Conservation (phyloP, 108 stramenopile genomes). For the Skeletonema costatum region DNA sequence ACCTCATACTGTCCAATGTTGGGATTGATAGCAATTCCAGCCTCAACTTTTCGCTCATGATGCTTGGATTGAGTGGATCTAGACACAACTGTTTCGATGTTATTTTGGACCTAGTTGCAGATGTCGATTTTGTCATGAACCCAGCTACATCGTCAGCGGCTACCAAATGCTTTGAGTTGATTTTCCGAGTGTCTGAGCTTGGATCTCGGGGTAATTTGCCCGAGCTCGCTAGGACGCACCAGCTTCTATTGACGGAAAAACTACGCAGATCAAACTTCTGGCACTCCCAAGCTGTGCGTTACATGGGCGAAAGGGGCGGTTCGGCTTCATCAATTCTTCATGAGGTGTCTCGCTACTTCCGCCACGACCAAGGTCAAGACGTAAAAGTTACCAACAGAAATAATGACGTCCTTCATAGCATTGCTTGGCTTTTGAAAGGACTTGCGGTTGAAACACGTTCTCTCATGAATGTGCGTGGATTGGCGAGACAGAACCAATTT, state of each 20-base stretch:
- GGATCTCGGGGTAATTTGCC: constrained; percentile 6
- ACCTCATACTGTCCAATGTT: constrained; percentile 40
- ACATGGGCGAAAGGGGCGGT: constrained; percentile 27
- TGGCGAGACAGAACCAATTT: constrained; percentile 11
- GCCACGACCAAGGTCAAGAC: constrained; percentile 42
- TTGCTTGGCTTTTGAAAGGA: constrained; percentile 78
- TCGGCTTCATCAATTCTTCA: constrained; percentile 42
- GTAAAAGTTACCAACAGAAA: constrained; percentile 24
- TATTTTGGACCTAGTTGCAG: constrained; percentile 57
- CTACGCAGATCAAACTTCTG: constrained; percentile 34
- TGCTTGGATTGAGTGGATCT: constrained; percentile 37
- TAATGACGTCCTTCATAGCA: constrained; percentile 56
- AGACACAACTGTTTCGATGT: constrained; percentile 60
- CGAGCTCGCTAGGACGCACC: constrained; percentile 11
- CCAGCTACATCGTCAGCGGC: constrained; percentile 48
- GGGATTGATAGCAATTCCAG: constrained; percentile 11
- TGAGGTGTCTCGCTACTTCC: constrained; percentile 28
- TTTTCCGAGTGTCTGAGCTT: constrained; percentile 54
- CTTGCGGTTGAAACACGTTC: constrained; percentile 58
- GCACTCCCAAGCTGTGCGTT: constrained; percentile 33
- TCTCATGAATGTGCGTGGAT: constrained; percentile 7
- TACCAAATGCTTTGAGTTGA: constrained; percentile 67
- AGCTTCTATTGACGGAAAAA: constrained; percentile 18
- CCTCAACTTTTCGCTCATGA: constrained; percentile 27
- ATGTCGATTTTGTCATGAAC: constrained; percentile 40